Evolutionary conservation across 2,329 filamentous ascomycete species (phyloP), one percentile per base, ranked within the genome.

Genomic region (Chaetomium sp.): DNA sequence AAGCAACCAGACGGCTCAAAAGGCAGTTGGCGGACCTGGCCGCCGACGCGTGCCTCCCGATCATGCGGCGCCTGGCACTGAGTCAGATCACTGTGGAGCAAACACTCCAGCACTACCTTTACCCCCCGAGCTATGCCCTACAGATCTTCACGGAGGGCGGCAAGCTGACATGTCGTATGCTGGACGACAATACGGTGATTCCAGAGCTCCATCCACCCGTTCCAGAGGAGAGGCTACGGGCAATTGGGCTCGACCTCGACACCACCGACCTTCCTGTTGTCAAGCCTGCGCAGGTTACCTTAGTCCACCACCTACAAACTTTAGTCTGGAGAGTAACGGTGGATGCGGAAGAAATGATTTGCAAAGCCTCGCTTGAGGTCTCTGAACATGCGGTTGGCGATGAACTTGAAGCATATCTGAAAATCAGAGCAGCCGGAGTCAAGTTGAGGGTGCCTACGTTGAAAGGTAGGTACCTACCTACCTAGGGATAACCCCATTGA

Each of bases 391-490:
- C 29, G 13, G 8, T 55, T 23, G 13, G 31, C 51, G 31, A 21
- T 23, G 51, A 55, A 23, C 51, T 55, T 2, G 51, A 2, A 13
- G 35, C 50, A 3, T 27, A 27, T 25, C 49, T 51, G 9, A 51
- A 27, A 27, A 51, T 51, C 6, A 25, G 49, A 51, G 6, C 21
- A 5, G 49, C 49, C 27, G 23, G 23, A 7, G 49, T 27, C 12
- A 27, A 27, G 49, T 27, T 51, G 23, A 51, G 23, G 21, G 8
- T 51, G 3, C 49, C 49, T 8, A 23, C 27, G 21, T 27, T 51
- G 23, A 51, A 51, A 51, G 49, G 49, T 51, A 51, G 23, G 21
- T 45, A n/a, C n/a, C n/a, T n/a, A n/a, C n/a, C n/a, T n/a, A n/a
- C n/a, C n/a, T n/a, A 29, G 27, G 27, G 3, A 16, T n/a, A 45